These are phyloP conservation scores for Hygrophoropsis aurantiaca DNA, from an alignment of 768 basidiomycete genomes.

Conservation along the genomic window DNA sequence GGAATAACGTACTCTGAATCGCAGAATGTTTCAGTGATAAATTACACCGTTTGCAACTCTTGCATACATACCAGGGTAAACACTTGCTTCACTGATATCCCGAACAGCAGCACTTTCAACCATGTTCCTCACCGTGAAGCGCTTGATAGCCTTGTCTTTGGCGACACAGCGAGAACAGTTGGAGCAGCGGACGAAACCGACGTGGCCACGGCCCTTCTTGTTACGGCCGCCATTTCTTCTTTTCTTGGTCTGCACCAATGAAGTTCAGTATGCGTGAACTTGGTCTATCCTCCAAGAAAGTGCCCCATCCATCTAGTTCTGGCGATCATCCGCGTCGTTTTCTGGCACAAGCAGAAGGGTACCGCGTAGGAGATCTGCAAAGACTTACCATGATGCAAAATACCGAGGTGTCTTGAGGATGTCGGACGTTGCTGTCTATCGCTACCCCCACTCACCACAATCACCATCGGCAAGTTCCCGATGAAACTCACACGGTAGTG, in stretches of 20 bases:
- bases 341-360: not conserved
- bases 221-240: constrained; percentile 99
- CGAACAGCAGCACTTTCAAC: constrained; percentile 98
- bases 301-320: constrained; percentile 10
- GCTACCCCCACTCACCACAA: not conserved
- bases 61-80: constrained; percentile 76
- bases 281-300: constrained; percentile 4
- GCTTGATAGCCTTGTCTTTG: constrained; percentile 99
- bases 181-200: constrained; percentile 92
- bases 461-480: constrained; percentile 20
- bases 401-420: constrained; percentile 20
- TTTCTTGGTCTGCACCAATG: constrained; percentile 82
- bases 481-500: constrained; percentile 16
- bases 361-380: not conserved
- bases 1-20: constrained; percentile 88
- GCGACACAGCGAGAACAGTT: constrained; percentile 98
- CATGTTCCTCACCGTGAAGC: constrained; percentile 99
- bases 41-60: not conserved
- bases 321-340: constrained; percentile 3
- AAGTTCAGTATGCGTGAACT: constrained; percentile 7
- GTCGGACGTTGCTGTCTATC: constrained; percentile 16
- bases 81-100: constrained; percentile 94
- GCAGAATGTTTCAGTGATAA: not conserved
- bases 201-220: constrained; percentile 99
- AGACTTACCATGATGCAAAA: constrained; percentile 29